Evolutionary conservation across 2,329 filamentous ascomycete genomes (phyloP).

Genomic region (Alternaria sp.): DNA sequence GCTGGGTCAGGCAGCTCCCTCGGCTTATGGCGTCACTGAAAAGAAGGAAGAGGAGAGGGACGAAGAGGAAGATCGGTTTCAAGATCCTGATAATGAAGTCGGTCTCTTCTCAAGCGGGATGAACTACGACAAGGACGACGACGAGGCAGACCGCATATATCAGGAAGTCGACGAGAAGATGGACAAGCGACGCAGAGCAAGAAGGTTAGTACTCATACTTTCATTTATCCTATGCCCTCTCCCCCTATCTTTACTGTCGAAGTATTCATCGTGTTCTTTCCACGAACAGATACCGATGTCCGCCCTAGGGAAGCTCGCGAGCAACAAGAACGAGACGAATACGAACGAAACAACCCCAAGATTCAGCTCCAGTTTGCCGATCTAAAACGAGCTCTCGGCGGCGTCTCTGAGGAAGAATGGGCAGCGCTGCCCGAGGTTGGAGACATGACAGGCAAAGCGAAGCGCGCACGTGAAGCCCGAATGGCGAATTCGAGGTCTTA

Average conservation of each 20-base stretch:
- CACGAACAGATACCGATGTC: conserved; percentile 80
- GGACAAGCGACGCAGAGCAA: conserved; percentile 83
- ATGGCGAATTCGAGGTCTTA: conserved; percentile 76
- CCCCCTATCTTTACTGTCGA: conserved; percentile 47
- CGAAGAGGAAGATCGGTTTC: conserved; percentile 80
- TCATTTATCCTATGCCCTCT: conserved; percentile 31
- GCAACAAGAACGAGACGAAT: conserved; percentile 87
- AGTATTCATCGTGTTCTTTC: conserved; percentile 72
- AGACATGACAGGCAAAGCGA: conserved; percentile 93
- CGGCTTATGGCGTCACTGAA: conserved; percentile 73
- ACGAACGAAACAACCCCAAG: conserved; percentile 97
- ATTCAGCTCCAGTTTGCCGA: conserved; percentile 98
- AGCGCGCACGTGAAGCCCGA: conserved; percentile 82
- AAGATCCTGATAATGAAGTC: conserved; percentile 96
- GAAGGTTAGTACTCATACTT: conserved; percentile 73
- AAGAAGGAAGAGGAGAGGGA: conserved; percentile 77
- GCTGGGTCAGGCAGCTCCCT: conserved; percentile 75
- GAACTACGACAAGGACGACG: conserved; percentile 91
- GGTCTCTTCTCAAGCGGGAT: conserved; percentile 94
- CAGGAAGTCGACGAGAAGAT: conserved; percentile 96
- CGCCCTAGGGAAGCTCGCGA: conserved; percentile 90
- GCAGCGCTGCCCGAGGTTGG: conserved; percentile 93
- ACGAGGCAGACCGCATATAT: conserved; percentile 96
- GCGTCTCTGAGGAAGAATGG: conserved; percentile 95
- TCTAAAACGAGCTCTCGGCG: conserved; percentile 86